phyloP scores from a whole-genome alignment of 768 basidiomycete genomes.

The Scleroderma bovista region DNA sequence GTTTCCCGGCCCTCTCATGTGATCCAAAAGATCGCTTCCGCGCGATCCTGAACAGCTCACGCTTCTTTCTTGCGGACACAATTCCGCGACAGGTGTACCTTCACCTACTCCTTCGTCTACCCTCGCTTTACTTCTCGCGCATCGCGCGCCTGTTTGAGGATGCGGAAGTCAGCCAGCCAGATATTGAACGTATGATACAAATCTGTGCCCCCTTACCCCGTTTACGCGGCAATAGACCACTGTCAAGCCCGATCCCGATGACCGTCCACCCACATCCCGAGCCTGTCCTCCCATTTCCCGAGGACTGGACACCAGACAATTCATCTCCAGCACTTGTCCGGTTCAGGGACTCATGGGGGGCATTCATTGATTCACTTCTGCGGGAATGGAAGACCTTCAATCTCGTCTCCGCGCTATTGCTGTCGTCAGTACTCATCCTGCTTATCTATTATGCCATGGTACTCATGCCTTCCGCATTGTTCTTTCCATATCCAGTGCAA shows the following conservation, averaged over 20 bases:
- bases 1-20: slow-evolving; percentile 16
- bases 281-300: slow-evolving; percentile 40
- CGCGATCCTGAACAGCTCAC: slow-evolving; percentile 13
- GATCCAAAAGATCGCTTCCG: slow-evolving; percentile 9
- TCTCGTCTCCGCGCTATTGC: slow-evolving; percentile 61
- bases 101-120: slow-evolving; percentile 57
- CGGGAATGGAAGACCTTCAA: slow-evolving; percentile 76
- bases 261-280: slow-evolving; percentile 17
- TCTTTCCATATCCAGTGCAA: slow-evolving; percentile 39
- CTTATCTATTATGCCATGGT: not conserved
- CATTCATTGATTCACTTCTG: slow-evolving; percentile 61
- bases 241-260: slow-evolving; percentile 25
- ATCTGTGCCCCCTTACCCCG: slow-evolving; percentile 21
- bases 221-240: slow-evolving; percentile 5
- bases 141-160: slow-evolving; percentile 74
- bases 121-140: slow-evolving; percentile 73
- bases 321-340: slow-evolving; percentile 60
- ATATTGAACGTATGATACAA: slow-evolving; percentile 51
- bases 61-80: slow-evolving; percentile 29
- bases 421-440: slow-evolving; percentile 35
- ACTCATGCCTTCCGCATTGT: not conserved
- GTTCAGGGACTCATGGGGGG: slow-evolving; percentile 66
- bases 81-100: slow-evolving; percentile 42
- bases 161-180: slow-evolving; percentile 70
- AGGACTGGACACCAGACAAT: slow-evolving; percentile 44